These are phyloP conservation scores for Nyctanthes arbortristis DNA, from an alignment of 257 asterid genomes.

Conservation along the genomic window DNA sequence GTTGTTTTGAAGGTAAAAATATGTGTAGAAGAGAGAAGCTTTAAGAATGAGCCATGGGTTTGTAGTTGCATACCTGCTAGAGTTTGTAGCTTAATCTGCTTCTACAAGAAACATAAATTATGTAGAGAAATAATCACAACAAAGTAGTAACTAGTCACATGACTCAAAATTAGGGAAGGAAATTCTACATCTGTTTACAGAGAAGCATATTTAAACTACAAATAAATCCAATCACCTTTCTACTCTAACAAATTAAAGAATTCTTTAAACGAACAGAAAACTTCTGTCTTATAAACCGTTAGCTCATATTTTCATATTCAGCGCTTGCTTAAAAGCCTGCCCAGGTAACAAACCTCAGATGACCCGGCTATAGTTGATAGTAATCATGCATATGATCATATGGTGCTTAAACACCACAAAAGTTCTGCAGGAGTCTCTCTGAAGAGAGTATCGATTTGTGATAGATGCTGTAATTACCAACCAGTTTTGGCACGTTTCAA, in stretches of 20 bases:
- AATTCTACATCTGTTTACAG: not conserved
- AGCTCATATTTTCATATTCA: not conserved
- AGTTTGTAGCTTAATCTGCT: too few species aligned
- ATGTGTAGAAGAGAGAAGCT: too few species aligned
- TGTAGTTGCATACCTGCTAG: too few species aligned
- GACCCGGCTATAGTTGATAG: not conserved
- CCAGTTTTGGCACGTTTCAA: slow-evolving; percentile 80
- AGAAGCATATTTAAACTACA: slow-evolving; percentile 24
- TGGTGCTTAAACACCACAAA: not conserved
- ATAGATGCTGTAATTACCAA: slow-evolving; percentile 41
- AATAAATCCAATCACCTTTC: slow-evolving; percentile 61
- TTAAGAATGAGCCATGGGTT: too few species aligned
- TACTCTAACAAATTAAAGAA: slow-evolving; percentile 36
- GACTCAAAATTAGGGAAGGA: not conserved
- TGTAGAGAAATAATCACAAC: too few species aligned
- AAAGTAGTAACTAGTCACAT: not conserved
- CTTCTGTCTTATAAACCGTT: slow-evolving; percentile 12
- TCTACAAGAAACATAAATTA: too few species aligned
- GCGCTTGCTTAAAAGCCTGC: too few species aligned
- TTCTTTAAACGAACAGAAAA: slow-evolving; percentile 27
- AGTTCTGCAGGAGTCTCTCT: not conserved
- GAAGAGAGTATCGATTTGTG: not conserved
- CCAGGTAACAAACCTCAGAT: slow-evolving; percentile 2
- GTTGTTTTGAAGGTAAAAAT: too few species aligned
- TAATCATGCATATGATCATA: not conserved